A percentile compares a stretch with the other conserved stretches of the same genome.
Conservation (phyloP, 2,329 filamentous ascomycete species). For the Colletotrichum navitas region DNA sequence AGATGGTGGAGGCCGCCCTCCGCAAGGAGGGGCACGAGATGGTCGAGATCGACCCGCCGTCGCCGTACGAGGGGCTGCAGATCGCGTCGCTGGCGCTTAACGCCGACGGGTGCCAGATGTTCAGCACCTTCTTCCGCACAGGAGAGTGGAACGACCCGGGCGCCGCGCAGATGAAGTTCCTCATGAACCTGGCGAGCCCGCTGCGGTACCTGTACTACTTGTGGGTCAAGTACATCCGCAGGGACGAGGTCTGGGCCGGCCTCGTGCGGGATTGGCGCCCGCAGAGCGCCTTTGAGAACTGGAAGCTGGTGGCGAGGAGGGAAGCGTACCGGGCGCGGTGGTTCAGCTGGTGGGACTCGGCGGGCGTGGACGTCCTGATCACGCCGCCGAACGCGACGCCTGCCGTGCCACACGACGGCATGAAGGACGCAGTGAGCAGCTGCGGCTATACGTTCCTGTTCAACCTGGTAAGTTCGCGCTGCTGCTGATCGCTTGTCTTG, state of each 20-base stretch:
- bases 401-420: constrained; percentile 86
- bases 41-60: constrained; percentile 71
- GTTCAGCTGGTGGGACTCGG: constrained; percentile 87
- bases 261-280: constrained; percentile 79
- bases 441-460: constrained; percentile 96
- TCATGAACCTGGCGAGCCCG: constrained; percentile 79
- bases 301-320: constrained; percentile 81
- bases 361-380: constrained; percentile 81
- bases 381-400: constrained; percentile 92
- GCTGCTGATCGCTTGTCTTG: constrained; percentile 14
- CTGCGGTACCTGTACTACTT: constrained; percentile 89
- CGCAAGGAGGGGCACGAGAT: constrained; percentile 81
- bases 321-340: constrained; percentile 83
- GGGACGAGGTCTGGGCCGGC: constrained; percentile 83
- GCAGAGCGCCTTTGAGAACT: constrained; percentile 83
- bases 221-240: constrained; percentile 86
- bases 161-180: constrained; percentile 78
- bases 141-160: constrained; percentile 86
- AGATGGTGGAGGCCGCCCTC: constrained; percentile 78
- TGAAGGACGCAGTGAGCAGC: constrained; percentile 85
- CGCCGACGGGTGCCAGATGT: constrained; percentile 85
- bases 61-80: constrained; percentile 79
- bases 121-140: constrained; percentile 79
- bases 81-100: constrained; percentile 86
- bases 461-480: constrained; percentile 74